Conservation (phyloP, 2,329 filamentous ascomycete species). For the Fragosphaeria purpurea region DNA sequence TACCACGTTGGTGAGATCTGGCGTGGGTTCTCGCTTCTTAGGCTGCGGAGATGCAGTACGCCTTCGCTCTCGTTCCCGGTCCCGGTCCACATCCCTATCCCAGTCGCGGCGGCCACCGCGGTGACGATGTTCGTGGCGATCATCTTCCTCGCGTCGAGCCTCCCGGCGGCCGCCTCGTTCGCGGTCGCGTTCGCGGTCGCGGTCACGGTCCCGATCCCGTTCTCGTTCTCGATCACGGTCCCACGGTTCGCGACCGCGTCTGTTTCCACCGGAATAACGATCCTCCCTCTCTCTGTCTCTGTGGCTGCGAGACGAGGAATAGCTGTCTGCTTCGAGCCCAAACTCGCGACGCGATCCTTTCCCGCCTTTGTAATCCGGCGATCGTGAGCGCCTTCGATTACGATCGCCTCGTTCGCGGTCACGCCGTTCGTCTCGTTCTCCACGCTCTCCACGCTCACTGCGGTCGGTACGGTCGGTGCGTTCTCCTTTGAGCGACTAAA, state of each 20-base stretch:
- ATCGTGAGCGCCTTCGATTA: constrained; percentile 60
- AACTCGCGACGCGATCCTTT: constrained; percentile 55
- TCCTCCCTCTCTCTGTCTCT: constrained; percentile 91
- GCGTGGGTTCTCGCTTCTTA: constrained; percentile 91
- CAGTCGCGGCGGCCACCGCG: constrained; percentile 42
- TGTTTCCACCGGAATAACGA: constrained; percentile 64
- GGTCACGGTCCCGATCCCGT: constrained; percentile 41
- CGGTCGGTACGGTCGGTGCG: constrained; percentile 3
- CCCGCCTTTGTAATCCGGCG: constrained; percentile 63
- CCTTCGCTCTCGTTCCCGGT: constrained; percentile 50
- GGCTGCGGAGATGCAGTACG: constrained; percentile 71
- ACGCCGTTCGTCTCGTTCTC: constrained; percentile 22
- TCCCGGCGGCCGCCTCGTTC: constrained; percentile 41
- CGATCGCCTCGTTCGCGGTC: constrained; percentile 19
- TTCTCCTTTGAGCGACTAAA: constrained; percentile 18
- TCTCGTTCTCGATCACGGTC: constrained; percentile 34
- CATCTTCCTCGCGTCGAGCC: constrained; percentile 56
- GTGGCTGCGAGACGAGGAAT: constrained; percentile 87
- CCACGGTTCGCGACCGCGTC: constrained; percentile 40
- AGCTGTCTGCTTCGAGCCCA: constrained; percentile 53
- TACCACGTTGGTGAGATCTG: constrained; percentile 81
- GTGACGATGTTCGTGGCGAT: constrained; percentile 39
- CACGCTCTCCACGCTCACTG: constrained; percentile 8
- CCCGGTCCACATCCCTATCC: constrained; percentile 20
- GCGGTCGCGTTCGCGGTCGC: constrained; percentile 20